Evolutionary conservation across 192 early-diverging fungal species (phyloP).

Genomic region (Coemansia sp.): DNA sequence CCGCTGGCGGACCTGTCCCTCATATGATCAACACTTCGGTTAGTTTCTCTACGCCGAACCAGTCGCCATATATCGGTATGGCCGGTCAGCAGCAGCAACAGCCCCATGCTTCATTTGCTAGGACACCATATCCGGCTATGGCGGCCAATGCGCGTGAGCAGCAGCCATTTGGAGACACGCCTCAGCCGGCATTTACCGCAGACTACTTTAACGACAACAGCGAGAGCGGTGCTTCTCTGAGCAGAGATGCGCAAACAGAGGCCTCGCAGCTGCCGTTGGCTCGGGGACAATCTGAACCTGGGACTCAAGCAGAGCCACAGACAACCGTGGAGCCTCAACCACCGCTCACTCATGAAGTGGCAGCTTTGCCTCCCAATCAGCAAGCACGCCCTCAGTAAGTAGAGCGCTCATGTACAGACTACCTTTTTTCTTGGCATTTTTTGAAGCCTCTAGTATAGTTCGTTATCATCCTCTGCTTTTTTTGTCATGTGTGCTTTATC

Average conservation of each 20-base stretch:
- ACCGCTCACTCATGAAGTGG: not conserved
- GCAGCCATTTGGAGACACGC: not conserved
- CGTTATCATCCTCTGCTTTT: too few relatives aligned
- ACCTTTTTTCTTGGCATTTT: not conserved
- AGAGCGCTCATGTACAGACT: not conserved
- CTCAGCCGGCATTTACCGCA: conserved; percentile 17
- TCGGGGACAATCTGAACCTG: not conserved
- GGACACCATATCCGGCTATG: conserved; percentile 27
- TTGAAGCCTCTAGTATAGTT: too few relatives aligned
- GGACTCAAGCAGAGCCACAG: not conserved
- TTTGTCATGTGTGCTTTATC: not conserved
- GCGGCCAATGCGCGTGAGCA: not conserved
- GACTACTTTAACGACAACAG: conserved; percentile 21
- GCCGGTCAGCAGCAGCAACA: not conserved
- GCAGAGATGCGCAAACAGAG: conserved; percentile 4
- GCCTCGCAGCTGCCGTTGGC: not conserved
- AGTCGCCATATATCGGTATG: conserved; percentile 19
- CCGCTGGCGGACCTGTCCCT: not conserved
- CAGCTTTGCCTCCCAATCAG: not conserved
- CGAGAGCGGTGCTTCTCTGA: not conserved
- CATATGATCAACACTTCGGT: conserved; percentile 6
- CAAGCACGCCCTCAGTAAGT: not conserved
- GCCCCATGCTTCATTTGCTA: conserved; percentile 18
- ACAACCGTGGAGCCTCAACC: not conserved
- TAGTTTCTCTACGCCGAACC: conserved; percentile 17